Conservation (phyloP, 2,329 filamentous ascomycete species). For the Fusarium concolor region DNA sequence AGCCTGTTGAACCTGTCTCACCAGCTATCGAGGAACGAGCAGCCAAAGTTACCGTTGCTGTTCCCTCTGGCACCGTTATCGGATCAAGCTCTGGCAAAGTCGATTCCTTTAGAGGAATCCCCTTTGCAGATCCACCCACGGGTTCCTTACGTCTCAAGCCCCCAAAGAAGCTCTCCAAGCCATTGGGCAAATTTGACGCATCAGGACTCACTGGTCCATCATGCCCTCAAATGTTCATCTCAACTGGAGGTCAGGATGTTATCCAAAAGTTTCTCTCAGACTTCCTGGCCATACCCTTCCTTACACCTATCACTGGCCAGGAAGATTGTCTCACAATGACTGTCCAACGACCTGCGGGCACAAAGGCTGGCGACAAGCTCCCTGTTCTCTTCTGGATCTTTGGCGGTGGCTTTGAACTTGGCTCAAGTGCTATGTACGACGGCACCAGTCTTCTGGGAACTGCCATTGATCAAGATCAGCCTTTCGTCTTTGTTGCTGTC, state of each 20-base stretch:
- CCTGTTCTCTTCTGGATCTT: slow-evolving; percentile 79
- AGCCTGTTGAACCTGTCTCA: slow-evolving; percentile 24
- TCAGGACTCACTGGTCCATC: slow-evolving; percentile 64
- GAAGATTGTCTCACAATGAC: slow-evolving; percentile 75
- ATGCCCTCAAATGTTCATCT: slow-evolving; percentile 79
- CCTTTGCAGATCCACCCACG: slow-evolving; percentile 77
- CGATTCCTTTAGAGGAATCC: slow-evolving; percentile 80
- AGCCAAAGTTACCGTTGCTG: slow-evolving; percentile 63
- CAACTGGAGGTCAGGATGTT: slow-evolving; percentile 56
- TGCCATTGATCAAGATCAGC: slow-evolving; percentile 57
- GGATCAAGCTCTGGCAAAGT: slow-evolving; percentile 61
- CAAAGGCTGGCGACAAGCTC: slow-evolving; percentile 64
- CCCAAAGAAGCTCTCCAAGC: slow-evolving; percentile 67
- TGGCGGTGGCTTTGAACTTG: slow-evolving; percentile 72
- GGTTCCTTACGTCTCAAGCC: slow-evolving; percentile 75
- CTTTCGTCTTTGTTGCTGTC: slow-evolving; percentile 79
- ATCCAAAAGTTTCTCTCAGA: slow-evolving; percentile 60
- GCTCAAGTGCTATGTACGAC: slow-evolving; percentile 65
- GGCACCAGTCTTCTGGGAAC: slow-evolving; percentile 59
- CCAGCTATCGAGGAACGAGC: slow-evolving; percentile 57
- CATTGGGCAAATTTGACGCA: slow-evolving; percentile 71
- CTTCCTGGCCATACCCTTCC: slow-evolving; percentile 66
- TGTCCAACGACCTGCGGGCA: slow-evolving; percentile 69
- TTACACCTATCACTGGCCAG: slow-evolving; percentile 65
- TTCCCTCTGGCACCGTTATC: slow-evolving; percentile 67